A percentile compares a stretch with the other conserved stretches of the same genome.
These are phyloP conservation scores for Calocera viscosa DNA, from an alignment of 768 basidiomycete genomes.

Conservation along the genomic window DNA sequence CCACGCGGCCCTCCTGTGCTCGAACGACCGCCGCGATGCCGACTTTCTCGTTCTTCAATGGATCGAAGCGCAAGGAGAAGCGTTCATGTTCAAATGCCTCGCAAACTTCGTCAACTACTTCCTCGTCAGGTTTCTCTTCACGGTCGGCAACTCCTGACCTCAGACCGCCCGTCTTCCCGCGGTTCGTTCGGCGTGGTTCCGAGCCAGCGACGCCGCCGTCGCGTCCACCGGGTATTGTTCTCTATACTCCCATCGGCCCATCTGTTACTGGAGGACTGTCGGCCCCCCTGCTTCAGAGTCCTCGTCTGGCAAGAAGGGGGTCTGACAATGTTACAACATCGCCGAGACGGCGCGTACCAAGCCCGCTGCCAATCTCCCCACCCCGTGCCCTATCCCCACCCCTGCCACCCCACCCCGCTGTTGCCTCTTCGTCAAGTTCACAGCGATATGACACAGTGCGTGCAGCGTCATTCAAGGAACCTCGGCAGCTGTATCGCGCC, in stretches of 20 bases:
- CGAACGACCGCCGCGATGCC: slow-evolving; percentile 3
- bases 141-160: background rate
- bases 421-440: background rate
- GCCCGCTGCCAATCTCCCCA: background rate
- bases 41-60: slow-evolving; percentile 1
- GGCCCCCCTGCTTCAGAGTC: background rate
- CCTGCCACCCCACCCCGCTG: background rate
- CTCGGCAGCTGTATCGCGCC: background rate
- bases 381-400: background rate
- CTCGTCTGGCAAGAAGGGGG: background rate
- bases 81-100: background rate
- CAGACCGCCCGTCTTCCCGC: background rate
- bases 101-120: background rate
- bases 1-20: background rate
- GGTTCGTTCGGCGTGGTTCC: background rate
- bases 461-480: background rate
- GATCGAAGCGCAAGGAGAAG: slow-evolving; percentile 3
- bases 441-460: background rate
- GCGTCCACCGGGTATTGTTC: background rate
- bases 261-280: background rate
- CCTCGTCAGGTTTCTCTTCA: background rate
- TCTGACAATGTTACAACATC: slow-evolving; percentile 3
- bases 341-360: background rate
- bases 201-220: slow-evolving; percentile 1
- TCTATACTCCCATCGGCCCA: background rate